Evolutionary conservation across 2,329 filamentous ascomycete genomes (phyloP), one percentile per base, ranked within the genome.

Genomic region (Monosporascus sp.): DNA sequence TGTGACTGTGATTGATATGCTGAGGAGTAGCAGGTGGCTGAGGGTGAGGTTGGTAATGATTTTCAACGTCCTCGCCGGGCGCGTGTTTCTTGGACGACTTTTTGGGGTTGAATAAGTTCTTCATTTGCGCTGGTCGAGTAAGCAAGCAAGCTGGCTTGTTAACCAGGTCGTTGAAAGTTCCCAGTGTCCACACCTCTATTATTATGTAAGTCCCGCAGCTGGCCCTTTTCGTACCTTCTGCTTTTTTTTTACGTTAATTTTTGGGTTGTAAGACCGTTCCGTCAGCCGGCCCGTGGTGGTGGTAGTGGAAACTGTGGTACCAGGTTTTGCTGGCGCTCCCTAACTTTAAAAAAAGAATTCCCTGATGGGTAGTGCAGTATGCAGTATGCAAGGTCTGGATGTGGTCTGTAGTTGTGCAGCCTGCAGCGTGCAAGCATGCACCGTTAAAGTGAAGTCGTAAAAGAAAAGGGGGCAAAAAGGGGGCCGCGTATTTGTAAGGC

Each of bases 101-200:
- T 64, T 68, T 68, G 17, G 63, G 58, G 55, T 63, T 65, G 63
- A 69, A 69, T 55, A 69, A 53, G 57, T 60, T 59, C 66, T 68
- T 69, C 66, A 68, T 68, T 67, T 60, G 62, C 58, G 65, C 62
- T 60, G 45, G 22, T 47, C 25, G 49, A 15, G 24, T 20, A 36
- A 47, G 45, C 7, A 48, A 31, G 34, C 31, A 41, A 34, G n/a
- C 36, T 27, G 37, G 38, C 41, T 41, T n/a, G 20, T 49, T 11
- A 46, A 51, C 27, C 20, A 5, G n/a, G 38, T 27, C 15, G 41
- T 48, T 22, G n/a, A 50, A 42, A 45, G 56, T 57, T 58, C 45
- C 45, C 11, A 34, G 31, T 34, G 9, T 27, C 58, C 58, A 58
- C 58, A 54, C 58, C 54, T 50, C 56, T 58, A 53, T 54, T 60